These are phyloP conservation scores for Penicillium parvum DNA, from an alignment of 495 filamentous ascomycete species.

Conservation along the genomic window DNA sequence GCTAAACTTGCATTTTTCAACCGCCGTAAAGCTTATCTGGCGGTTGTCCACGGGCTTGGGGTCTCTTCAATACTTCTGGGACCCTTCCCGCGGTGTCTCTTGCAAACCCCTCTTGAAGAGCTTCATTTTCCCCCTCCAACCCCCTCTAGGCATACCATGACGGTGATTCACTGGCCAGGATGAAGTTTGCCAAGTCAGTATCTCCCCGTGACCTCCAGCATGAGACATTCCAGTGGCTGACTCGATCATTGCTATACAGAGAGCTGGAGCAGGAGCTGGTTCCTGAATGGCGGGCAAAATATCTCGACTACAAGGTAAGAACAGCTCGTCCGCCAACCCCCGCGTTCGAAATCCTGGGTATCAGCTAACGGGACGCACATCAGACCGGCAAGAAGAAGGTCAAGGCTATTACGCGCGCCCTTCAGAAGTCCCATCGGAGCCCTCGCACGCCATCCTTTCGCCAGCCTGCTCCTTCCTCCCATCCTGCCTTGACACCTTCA, in stretches of 20 bases:
- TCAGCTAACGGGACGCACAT: conserved; percentile 1
- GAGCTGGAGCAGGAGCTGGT: conserved; percentile 84
- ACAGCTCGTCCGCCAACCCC: background rate
- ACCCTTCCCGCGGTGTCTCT: background rate
- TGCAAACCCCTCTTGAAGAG: background rate
- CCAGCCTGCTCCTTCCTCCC: conserved; percentile 25
- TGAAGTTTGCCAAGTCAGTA: conserved; percentile 63
- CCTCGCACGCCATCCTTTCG: conserved; percentile 45
- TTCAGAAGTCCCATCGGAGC: conserved; percentile 55
- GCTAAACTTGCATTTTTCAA: background rate
- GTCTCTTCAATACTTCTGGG: too few relatives aligned
- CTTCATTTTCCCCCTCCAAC: background rate
- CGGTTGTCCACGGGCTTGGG: too few relatives aligned
- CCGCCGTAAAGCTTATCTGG: conserved; percentile 5
- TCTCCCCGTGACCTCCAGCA: conserved; percentile 3
- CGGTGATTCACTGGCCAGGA: conserved; percentile 27
- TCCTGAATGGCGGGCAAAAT: conserved; percentile 90
- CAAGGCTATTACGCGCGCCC: conserved; percentile 70
- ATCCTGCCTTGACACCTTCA: conserved; percentile 22
- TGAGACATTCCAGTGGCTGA: conserved; percentile 20
- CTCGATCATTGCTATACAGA: conserved; percentile 32
- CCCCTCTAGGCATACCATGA: conserved; percentile 17
- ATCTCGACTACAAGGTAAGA: conserved; percentile 80
- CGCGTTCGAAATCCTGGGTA: background rate
- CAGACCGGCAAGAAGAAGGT: conserved; percentile 83